phyloP scores from a whole-genome alignment of 2,329 filamentous ascomycete genomes.

The Pseudogymnoascus sp. region DNA sequence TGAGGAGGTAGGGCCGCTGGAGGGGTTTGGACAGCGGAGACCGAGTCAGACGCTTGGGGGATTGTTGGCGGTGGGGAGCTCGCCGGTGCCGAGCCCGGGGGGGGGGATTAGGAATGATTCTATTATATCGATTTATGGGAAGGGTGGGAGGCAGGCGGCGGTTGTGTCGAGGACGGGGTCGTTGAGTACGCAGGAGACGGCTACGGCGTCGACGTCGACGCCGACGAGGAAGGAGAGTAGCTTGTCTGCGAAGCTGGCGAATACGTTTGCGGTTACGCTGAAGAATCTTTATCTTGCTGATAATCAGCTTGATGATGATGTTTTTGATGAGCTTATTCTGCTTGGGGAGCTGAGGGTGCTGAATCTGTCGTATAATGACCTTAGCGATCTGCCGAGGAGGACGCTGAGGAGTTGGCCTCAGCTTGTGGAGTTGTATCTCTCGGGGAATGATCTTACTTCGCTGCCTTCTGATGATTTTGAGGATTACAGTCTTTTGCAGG shows the following conservation, averaged over 20 bases:
- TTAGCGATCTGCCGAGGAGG: conserved; percentile 72
- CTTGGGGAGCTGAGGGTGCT: conserved; percentile 79
- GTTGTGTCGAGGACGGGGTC: conserved; percentile 63
- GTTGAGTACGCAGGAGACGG: conserved; percentile 35
- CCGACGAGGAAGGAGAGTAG: conserved; percentile 78
- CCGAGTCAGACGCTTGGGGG: conserved; percentile 80
- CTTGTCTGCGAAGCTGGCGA: conserved; percentile 69
- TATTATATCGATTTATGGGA: conserved; percentile 71
- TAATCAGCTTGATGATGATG: conserved; percentile 88
- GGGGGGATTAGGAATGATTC: conserved; percentile 67
- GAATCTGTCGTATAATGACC: conserved; percentile 90
- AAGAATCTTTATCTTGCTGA: conserved; percentile 84
- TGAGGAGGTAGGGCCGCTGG: conserved; percentile 67
- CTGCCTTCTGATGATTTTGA: conserved; percentile 91
- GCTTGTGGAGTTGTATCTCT: conserved; percentile 86
- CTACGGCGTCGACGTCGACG: conserved; percentile 45
- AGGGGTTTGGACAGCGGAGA: conserved; percentile 59
- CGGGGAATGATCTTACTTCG: conserved; percentile 87
- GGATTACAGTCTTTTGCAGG: conserved; percentile 77
- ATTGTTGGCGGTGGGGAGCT: conserved; percentile 68
- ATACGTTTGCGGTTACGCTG: conserved; percentile 83
- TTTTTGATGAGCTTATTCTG: conserved; percentile 83
- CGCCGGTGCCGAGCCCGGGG: conserved; percentile 53
- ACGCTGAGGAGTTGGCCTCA: conserved; percentile 86
- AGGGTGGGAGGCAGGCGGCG: conserved; percentile 78